These are phyloP conservation scores for Phytophthora gonapodyides DNA, from an alignment of 352 stramenopile genomes.

Conservation along the genomic window DNA sequence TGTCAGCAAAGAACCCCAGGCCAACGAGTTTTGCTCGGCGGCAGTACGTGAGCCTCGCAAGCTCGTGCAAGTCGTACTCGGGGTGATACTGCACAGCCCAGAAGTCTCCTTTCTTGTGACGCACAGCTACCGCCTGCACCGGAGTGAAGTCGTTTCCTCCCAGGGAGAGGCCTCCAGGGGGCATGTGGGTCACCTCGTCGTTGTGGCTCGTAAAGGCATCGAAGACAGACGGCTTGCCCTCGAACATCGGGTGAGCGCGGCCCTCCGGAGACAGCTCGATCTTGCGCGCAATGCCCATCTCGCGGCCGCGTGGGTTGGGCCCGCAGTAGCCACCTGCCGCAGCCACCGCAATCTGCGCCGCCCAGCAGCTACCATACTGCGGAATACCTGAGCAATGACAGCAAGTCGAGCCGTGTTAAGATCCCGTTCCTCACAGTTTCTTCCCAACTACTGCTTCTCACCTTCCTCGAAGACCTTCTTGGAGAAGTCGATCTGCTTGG, in stretches of 20 bases:
- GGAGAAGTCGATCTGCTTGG: conserved; percentile 76
- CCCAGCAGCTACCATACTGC: conserved; percentile 85
- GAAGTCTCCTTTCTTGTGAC: conserved; percentile 81
- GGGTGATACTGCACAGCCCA: conserved; percentile 87
- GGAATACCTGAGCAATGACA: conserved; percentile 44
- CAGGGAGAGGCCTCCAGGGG: conserved; percentile 58
- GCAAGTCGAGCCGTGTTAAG: neutral
- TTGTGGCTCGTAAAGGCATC: conserved; percentile 85
- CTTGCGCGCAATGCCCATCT: conserved; percentile 82
- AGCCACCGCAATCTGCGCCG: conserved; percentile 75
- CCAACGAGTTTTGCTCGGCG: conserved; percentile 66
- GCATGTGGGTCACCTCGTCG: conserved; percentile 82
- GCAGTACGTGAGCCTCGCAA: conserved; percentile 75
- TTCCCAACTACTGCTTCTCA: conserved; percentile 7
- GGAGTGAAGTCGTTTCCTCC: conserved; percentile 71
- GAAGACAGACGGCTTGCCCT: conserved; percentile 81
- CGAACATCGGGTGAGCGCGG: conserved; percentile 80
- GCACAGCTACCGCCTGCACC: conserved; percentile 75
- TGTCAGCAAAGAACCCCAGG: conserved; percentile 74
- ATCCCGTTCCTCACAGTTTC: too few species aligned
- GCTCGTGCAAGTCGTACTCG: conserved; percentile 84
- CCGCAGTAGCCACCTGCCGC: conserved; percentile 66
- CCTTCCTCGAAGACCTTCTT: conserved; percentile 69
- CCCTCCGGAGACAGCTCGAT: conserved; percentile 76
- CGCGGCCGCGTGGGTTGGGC: conserved; percentile 65